These are phyloP conservation scores for Kurtzmaniella quercitrusa DNA, from an alignment of 1,139 yeast species.

Conservation along the genomic window DNA sequence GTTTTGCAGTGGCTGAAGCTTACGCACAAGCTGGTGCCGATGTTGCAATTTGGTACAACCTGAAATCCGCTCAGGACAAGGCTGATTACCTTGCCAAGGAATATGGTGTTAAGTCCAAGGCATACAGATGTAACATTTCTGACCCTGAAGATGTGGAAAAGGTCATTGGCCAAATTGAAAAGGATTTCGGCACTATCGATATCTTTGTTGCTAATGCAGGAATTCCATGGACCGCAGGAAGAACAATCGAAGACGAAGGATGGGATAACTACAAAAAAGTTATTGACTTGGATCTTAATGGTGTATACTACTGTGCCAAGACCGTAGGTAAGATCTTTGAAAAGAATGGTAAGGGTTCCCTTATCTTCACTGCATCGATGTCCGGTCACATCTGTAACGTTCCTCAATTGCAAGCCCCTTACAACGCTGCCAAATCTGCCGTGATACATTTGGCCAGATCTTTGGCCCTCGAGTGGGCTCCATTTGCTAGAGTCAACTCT, in stretches of 20 bases:
- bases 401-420: conserved; percentile 82
- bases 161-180: conserved; percentile 53
- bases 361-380: conserved; percentile 80
- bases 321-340: conserved; percentile 67
- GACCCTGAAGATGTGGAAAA: conserved; percentile 54
- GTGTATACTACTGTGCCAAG: conserved; percentile 74
- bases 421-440: conserved; percentile 85
- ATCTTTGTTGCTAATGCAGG: conserved; percentile 91
- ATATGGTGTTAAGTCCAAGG: conserved; percentile 64
- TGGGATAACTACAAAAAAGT: conserved; percentile 60
- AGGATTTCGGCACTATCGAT: conserved; percentile 76
- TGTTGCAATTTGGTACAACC: conserved; percentile 70
- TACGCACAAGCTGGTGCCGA: conserved; percentile 91
- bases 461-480: conserved; percentile 83
- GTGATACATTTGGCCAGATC: conserved; percentile 74
- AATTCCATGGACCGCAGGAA: conserved; percentile 78
- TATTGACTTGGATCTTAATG: conserved; percentile 67
- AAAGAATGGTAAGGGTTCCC: conserved; percentile 66
- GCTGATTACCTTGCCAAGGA: conserved; percentile 55
- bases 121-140: conserved; percentile 70
- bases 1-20: conserved; percentile 78
- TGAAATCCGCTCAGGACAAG: conserved; percentile 53
- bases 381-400: conserved; percentile 78
- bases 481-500: conserved; percentile 70
- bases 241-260: conserved; percentile 53